Conservation (phyloP, 2,329 filamentous ascomycete species). For the Sporothrix brasiliensis region DNA sequence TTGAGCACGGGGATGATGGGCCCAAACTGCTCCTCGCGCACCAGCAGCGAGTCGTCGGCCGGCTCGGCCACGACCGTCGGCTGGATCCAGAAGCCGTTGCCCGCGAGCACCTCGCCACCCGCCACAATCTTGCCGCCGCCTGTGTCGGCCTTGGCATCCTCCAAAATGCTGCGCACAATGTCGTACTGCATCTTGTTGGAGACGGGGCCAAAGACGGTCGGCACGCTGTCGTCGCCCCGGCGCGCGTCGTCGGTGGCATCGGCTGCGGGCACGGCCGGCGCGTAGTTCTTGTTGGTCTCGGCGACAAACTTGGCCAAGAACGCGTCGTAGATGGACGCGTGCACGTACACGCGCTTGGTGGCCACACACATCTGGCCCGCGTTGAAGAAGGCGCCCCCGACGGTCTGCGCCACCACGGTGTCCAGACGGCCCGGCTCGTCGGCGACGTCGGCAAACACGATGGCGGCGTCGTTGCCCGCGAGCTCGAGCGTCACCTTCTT, state of each 20-base stretch:
- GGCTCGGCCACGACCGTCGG: slow-evolving; percentile 63
- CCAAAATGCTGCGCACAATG: slow-evolving; percentile 59
- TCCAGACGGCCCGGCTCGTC: slow-evolving; percentile 39
- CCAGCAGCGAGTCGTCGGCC: slow-evolving; percentile 57
- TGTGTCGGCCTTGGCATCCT: slow-evolving; percentile 54
- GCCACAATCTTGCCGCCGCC: slow-evolving; percentile 49
- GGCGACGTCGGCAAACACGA: slow-evolving; percentile 52
- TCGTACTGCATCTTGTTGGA: slow-evolving; percentile 69
- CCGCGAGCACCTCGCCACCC: slow-evolving; percentile 49
- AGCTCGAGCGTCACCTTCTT: slow-evolving; percentile 53
- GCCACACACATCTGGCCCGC: slow-evolving; percentile 60
- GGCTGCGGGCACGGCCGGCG: slow-evolving; percentile 46
- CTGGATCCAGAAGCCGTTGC: slow-evolving; percentile 59
- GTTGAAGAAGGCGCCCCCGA: slow-evolving; percentile 59
- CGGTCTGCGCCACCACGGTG: slow-evolving; percentile 47
- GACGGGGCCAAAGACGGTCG: slow-evolving; percentile 49
- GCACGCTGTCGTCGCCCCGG: slow-evolving; percentile 47
- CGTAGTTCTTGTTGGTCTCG: slow-evolving; percentile 37
- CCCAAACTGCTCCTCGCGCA: slow-evolving; percentile 57
- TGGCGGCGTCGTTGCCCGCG: slow-evolving; percentile 53
- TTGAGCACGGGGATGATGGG: slow-evolving; percentile 66
- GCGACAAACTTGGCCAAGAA: slow-evolving; percentile 52
- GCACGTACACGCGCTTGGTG: slow-evolving; percentile 58
- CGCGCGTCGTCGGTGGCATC: slow-evolving; percentile 48
- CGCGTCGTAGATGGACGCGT: slow-evolving; percentile 49